Evolutionary conservation across 805 yeast species (phyloP).

Genomic region (Peterozyma toletana): DNA sequence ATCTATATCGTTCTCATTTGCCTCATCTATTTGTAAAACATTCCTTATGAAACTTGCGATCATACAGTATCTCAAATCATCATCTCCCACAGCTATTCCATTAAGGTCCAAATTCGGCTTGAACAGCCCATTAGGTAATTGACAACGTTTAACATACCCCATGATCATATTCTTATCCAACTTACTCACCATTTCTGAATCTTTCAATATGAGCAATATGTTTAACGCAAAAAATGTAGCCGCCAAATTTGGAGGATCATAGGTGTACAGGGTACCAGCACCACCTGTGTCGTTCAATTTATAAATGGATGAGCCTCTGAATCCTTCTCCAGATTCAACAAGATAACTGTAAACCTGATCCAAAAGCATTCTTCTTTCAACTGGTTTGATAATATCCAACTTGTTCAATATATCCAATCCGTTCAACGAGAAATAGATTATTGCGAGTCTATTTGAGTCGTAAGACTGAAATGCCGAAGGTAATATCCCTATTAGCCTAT

Average conservation of each 20-base stretch:
- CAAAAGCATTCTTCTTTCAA: conserved; percentile 23
- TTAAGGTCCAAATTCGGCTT: conserved; percentile 29
- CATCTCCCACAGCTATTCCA: conserved; percentile 43
- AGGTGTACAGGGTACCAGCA: conserved; percentile 15
- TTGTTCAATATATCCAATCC: conserved; percentile 46
- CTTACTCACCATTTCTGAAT: conserved; percentile 25
- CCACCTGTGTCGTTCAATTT: conserved; percentile 9
- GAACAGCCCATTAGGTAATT: conserved; percentile 55
- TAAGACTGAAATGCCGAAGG: conserved; percentile 50
- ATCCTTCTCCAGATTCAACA: conserved; percentile 37
- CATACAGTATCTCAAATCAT: conserved; percentile 69
- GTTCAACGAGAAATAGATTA: conserved; percentile 63
- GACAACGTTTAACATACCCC: conserved; percentile 54
- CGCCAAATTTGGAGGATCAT: conserved; percentile 61
- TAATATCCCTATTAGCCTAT: conserved; percentile 20
- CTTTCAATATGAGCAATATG: conserved; percentile 42
- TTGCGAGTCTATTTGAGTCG: conserved; percentile 63
- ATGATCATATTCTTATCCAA: conserved; percentile 37
- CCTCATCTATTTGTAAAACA: conserved; percentile 34
- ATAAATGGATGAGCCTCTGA: conserved; percentile 52
- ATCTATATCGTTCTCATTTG: conserved; percentile 32
- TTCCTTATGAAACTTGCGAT: conserved; percentile 61
- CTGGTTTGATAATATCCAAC: conserved; percentile 21
- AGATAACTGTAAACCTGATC: conserved; percentile 41
- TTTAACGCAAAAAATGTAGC: conserved; percentile 74